Evolutionary conservation across 139 green algal genomes (phyloP), one percentile per base, ranked within the genome.

Genomic region (Spirogloea muscicola): DNA sequence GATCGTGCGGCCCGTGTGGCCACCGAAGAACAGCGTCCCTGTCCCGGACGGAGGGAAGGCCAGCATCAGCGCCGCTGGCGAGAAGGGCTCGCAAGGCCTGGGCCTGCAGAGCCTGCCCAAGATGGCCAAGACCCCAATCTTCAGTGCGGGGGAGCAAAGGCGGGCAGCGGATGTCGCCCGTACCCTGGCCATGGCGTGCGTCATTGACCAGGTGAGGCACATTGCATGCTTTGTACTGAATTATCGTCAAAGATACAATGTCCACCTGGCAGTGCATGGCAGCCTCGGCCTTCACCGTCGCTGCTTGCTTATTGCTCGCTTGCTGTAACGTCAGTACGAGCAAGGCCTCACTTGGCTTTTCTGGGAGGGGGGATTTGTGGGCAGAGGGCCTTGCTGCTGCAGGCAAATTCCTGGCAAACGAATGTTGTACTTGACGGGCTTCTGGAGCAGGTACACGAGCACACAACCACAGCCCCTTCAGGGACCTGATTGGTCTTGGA

Each of bases 361-460:
- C n/a, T 31, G 31, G 7, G 6, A 33, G 9, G 52, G 7, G 38
- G 38, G 52, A 6, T 6, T 6, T 62, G 36, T 52, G 21, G 36
- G 1, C 65, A 74, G 65, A 74, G 65, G 27, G 37, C 65, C 1
- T 41, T 66, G 34, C 49, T 74, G 16, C n/a, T 74, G 52, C 65
- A 74, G 65, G 43, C 65, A 46, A 67, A 21, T 18, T 25, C 49
- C 10, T 66, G 65, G 65, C 65, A 74, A 39, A 37, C 38, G 13
- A 41, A 43, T 27, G 65, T 60, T 0, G 18, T 36, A 16, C 65
- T 74, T 25, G 65, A 74, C 39, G 29, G 18, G 3, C 38, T 74
- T 4, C 65, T 74, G 4, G 65, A 55, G 34, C 29, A 74, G 65
- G 65, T 74, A n/a, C n/a, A n/a, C n/a, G n/a, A n/a, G n/a, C n/a